Evolutionary conservation across 371 early-diverging fungal genomes (phyloP), one percentile per base, ranked within the genome.

Genomic region (Nematocida displodere): DNA sequence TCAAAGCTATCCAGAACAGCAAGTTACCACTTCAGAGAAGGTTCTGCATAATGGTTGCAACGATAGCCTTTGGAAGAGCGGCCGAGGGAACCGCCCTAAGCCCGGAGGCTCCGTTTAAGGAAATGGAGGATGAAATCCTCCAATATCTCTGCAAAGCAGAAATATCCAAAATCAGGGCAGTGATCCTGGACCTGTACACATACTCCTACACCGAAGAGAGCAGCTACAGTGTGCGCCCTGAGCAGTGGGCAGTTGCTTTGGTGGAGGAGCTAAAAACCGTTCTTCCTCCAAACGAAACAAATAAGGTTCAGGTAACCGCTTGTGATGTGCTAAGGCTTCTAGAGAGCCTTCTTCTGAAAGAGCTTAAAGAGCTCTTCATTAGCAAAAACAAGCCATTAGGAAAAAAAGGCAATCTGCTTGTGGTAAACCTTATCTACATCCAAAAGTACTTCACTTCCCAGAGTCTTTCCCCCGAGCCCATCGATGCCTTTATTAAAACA

Each of bases 311-410:
- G n/a, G 42, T 34, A n/a, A 8, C 8, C 36, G 15, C 37, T 20
- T 11, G 15, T 20, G 15, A 8, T 7, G 36, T 28, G n/a, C 11
- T 7, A 7, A 56, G 36, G 11, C 58, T 11, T 24, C 28, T 56
- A 8, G 22, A 44, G 7, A 8, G 5, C 7, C 47, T 46, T 7
- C 37, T 77, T 26, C 34, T 40, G 5, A 2, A 77, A 28, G 77
- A 77, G 40, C 24, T 64, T 28, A 59, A 56, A 39, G 61, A 66
- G 24, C 52, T 77, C 29, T 77, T 77, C 36, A 4, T 77, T 11
- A 62, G 53, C 29, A 65, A 58, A 33, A 15, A 39, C 42, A 52
- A 68, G 37, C 37, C n/a, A 31, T 77, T 77, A 52, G 67, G 68
- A 3, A 65, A 36, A 17, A 66, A 48, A 37, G 77, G 77, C 2